A percentile compares a stretch with the other conserved stretches of the same genome.
These are phyloP conservation scores for Mortierella sp. DNA, from an alignment of 371 early-diverging fungal species.

Conservation along the genomic window DNA sequence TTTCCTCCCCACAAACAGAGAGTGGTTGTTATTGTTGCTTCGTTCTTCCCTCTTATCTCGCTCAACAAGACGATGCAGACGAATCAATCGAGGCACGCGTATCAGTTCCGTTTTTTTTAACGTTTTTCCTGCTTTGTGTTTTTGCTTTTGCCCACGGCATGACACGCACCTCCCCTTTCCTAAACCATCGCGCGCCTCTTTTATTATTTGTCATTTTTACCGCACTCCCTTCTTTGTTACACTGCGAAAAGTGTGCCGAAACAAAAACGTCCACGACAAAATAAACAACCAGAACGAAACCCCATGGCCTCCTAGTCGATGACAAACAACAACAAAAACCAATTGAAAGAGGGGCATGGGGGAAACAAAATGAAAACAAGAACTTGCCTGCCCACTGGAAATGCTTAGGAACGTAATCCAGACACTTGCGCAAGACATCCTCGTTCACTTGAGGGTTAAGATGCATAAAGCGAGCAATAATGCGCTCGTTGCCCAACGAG, in stretches of 20 bases:
- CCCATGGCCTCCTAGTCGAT: not conserved
- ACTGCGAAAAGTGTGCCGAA: not conserved
- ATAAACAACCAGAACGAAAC: not conserved
- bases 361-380: not conserved
- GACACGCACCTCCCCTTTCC: not conserved
- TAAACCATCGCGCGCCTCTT: not conserved
- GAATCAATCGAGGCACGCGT: conserved; percentile 5
- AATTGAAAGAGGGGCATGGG: not conserved
- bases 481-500: conserved; percentile 91
- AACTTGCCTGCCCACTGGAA: conserved; percentile 92
- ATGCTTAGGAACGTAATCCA: conserved; percentile 85
- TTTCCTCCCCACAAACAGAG: not conserved
- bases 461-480: conserved; percentile 92
- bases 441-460: conserved; percentile 89
- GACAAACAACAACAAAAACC: not conserved
- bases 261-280: not conserved
- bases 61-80: not conserved
- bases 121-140: not conserved
- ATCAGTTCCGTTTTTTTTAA: not conserved
- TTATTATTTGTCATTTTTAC: not conserved
- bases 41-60: not conserved
- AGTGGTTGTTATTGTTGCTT: not conserved
- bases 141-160: not conserved
- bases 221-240: not conserved
- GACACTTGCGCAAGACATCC: conserved; percentile 72